Percentiles rank a stretch among this genome's conserved stretches.
Conservation (phyloP, 768 basidiomycete genomes). For the Russula olivacea region DNA sequence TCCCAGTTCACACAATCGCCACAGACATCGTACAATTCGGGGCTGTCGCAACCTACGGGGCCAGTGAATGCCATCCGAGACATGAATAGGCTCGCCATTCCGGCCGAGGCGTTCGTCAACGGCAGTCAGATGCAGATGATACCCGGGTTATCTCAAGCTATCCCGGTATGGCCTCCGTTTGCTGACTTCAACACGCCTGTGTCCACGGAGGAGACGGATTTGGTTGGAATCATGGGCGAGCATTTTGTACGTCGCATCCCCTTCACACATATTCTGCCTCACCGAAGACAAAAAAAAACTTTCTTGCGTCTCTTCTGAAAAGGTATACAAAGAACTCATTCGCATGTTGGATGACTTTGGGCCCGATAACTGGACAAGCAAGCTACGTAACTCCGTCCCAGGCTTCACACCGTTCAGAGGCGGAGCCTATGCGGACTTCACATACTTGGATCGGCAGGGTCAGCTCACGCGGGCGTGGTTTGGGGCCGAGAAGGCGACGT, state of each 20-base stretch:
- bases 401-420: slow-evolving; percentile 24
- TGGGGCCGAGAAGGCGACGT: slow-evolving; percentile 16
- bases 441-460: slow-evolving; percentile 27
- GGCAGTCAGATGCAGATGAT: slow-evolving; percentile 1
- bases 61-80: background rate
- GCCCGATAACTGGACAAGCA: slow-evolving; percentile 30
- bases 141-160: background rate
- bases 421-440: slow-evolving; percentile 27
- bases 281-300: background rate
- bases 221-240: slow-evolving; percentile 26
- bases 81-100: background rate
- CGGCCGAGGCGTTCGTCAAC: background rate
- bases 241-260: slow-evolving; percentile 16
- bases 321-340: slow-evolving; percentile 24
- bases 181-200: slow-evolving; percentile 2
- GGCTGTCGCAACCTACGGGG: background rate
- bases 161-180: background rate
- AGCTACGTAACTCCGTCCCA: slow-evolving; percentile 22
- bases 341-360: slow-evolving; percentile 24
- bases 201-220: slow-evolving; percentile 9
- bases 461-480: slow-evolving; percentile 25
- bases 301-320: background rate
- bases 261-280: background rate
- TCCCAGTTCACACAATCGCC: slow-evolving; percentile 8
- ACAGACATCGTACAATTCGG: background rate